A percentile compares a stretch with the other conserved stretches of the same genome.
These are phyloP conservation scores for Orychophragmus violaceus DNA, from an alignment of 345 rosid species.

Conservation along the genomic window DNA sequence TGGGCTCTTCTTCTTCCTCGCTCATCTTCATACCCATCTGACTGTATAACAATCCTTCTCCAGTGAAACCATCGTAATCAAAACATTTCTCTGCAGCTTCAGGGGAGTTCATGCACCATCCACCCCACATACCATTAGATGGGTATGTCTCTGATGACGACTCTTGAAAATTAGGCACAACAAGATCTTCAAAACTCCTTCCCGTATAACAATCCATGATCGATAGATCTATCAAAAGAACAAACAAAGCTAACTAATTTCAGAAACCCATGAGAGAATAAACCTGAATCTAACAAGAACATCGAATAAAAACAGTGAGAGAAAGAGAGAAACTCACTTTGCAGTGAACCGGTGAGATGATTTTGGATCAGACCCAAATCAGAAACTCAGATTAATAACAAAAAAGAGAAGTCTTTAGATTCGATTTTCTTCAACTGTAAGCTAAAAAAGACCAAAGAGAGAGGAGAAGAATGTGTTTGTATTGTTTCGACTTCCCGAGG, in stretches of 20 bases:
- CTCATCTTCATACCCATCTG: constrained; percentile 21
- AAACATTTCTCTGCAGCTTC: constrained; percentile 28
- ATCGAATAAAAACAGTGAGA: neutral
- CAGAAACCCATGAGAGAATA: neutral
- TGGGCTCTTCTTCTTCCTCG: constrained; percentile 30
- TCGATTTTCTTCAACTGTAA: constrained; percentile 8
- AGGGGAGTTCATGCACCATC: constrained; percentile 28
- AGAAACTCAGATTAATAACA: constrained; percentile 11
- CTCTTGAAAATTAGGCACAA: constrained; percentile 25
- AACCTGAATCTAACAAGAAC: neutral
- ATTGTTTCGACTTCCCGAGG: constrained; percentile 24
- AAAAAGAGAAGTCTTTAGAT: constrained; percentile 1
- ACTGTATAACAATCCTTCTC: constrained; percentile 11
- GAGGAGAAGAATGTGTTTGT: constrained; percentile 14
- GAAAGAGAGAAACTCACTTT: constrained; percentile 19
- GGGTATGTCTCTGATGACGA: constrained; percentile 29
- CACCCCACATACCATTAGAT: constrained; percentile 30
- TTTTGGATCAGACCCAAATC: neutral
- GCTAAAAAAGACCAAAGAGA: constrained; percentile 13
- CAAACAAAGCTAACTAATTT: constrained; percentile 6
- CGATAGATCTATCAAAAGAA: neutral
- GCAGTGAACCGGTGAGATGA: neutral
- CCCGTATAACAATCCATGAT: constrained; percentile 29
- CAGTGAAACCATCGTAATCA: constrained; percentile 19
- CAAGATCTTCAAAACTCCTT: constrained; percentile 20